A percentile compares a stretch with the other conserved stretches of the same genome.
These are phyloP conservation scores for Podospora australis DNA, from an alignment of 495 filamentous ascomycete genomes.

Conservation along the genomic window DNA sequence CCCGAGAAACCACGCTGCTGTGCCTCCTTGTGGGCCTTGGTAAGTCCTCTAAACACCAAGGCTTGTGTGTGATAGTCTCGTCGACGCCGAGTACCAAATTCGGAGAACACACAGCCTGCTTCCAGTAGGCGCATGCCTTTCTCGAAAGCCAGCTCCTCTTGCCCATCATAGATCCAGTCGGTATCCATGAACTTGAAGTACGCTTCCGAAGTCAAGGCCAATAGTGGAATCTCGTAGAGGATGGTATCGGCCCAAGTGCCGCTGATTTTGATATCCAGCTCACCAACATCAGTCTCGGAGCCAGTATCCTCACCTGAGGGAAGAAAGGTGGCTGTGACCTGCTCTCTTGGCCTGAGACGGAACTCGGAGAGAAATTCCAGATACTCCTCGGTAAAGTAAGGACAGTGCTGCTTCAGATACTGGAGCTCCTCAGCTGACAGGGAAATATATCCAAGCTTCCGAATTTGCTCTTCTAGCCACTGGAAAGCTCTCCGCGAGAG, in stretches of 20 bases:
- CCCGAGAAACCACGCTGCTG: constrained; percentile 57
- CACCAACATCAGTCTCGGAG: constrained; percentile 63
- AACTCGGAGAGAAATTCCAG: constrained; percentile 75
- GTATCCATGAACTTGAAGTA: constrained; percentile 93
- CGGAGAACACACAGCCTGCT: constrained; percentile 81
- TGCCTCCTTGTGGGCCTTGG: constrained; percentile 62
- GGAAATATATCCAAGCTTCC: constrained; percentile 69
- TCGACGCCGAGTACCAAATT: constrained; percentile 84
- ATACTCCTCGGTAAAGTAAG: constrained; percentile 72
- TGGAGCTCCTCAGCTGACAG: constrained; percentile 70
- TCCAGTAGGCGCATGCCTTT: constrained; percentile 75
- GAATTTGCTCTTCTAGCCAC: constrained; percentile 79
- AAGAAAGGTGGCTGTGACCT: constrained; percentile 65
- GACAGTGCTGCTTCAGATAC: constrained; percentile 72
- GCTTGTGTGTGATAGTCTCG: constrained; percentile 94
- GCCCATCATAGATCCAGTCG: constrained; percentile 79
- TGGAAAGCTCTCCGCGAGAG: constrained; percentile 72
- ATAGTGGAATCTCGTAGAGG: constrained; percentile 91
- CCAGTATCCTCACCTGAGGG: constrained; percentile 55
- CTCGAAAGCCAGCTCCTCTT: constrained; percentile 71
- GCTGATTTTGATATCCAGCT: constrained; percentile 63
- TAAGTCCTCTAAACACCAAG: constrained; percentile 77
- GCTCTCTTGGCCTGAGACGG: constrained; percentile 68
- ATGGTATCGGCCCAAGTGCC: constrained; percentile 94
- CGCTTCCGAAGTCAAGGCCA: constrained; percentile 86